Conservation (phyloP, 129 eudicot genomes). For the Solidago caesia region DNA sequence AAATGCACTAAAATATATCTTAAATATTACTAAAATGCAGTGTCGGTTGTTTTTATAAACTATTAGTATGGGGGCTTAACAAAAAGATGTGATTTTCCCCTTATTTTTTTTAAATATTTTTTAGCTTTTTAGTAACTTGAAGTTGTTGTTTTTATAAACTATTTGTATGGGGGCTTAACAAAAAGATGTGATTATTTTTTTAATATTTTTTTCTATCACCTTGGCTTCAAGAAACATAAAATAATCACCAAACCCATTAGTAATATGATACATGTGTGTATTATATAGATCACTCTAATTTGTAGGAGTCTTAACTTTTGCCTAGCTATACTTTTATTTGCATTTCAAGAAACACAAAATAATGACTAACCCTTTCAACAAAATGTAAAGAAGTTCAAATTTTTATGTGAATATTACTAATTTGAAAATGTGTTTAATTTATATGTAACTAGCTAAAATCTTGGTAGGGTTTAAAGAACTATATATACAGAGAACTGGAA, state of each 20-base stretch:
- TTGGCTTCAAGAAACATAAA: not conserved
- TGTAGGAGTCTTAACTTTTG: too few species aligned
- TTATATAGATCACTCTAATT: too few species aligned
- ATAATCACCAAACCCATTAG: not conserved
- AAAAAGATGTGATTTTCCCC: not conserved
- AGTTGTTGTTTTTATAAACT: not conserved
- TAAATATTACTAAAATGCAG: too few species aligned
- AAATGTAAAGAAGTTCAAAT: not conserved
- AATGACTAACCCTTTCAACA: not conserved
- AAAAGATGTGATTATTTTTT: not conserved
- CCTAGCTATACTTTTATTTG: not conserved
- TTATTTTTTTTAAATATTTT: not conserved
- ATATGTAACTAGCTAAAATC: not conserved
- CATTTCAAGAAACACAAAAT: not conserved
- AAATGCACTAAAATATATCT: too few species aligned
- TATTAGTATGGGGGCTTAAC: not conserved
- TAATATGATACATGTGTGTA: not conserved
- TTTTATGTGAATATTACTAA: not conserved
- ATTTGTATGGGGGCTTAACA: not conserved
- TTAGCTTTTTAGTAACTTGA: not conserved
- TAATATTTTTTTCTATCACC: not conserved
- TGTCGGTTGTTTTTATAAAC: not conserved
- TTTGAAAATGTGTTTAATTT: not conserved
- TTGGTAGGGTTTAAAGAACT: constrained; percentile 11
- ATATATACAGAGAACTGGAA: constrained; percentile 3